Base-by-base conservation (phyloP, 371 early-diverging fungal species). In the Umbelopsis sp. region DNA sequence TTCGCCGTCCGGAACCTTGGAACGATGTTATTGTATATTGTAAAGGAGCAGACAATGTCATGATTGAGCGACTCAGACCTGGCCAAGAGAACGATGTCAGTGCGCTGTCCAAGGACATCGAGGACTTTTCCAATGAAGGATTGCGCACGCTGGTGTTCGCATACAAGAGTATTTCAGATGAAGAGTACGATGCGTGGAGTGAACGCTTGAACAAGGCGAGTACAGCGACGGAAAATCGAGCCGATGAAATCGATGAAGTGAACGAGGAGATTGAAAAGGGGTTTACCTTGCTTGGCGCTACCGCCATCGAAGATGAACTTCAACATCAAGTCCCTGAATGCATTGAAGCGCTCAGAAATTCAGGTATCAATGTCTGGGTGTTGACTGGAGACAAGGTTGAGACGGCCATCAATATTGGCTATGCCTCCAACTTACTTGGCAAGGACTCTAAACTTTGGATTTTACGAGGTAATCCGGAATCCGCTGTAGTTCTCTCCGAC, bases 301-400 rank as follows among this genome's bases (percentile, higher is more conserved):
- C 99, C 0, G 99, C 96, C 11, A 97, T 99, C 64, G 99, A 99
- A 80, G 99, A 99, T 81, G 92, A 94, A 73, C 83, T 99, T 41
- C 99, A 99, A 78, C 97, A 97, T 51, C 92, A 94, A 29, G 99
- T 98, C 0, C 96, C 96, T 1, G 91, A 96, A n/a, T 85, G 94
- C 38, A 96, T 99, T 62, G 91, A 88, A 20, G 80, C 89, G 8
- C 83, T 99, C 7, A 83, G 91, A 14, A 84, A 91, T 32, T 97
- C 98, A 1, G 98, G 98, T 1, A 96, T 99, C 76, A 95, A 95
- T 75, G 88, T 99, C 44, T 99, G 99, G 99, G 99, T 99, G 38
- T 78, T 99, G 66, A 99, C 99, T 3, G 99, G 99, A 52, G 99
- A 99, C 80, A 99, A 99, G 81, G 80, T 97, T 79, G 99, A 99